Base-by-base conservation (phyloP, 1,284 basidiomycete genomes). In the Boletus sp. region DNA sequence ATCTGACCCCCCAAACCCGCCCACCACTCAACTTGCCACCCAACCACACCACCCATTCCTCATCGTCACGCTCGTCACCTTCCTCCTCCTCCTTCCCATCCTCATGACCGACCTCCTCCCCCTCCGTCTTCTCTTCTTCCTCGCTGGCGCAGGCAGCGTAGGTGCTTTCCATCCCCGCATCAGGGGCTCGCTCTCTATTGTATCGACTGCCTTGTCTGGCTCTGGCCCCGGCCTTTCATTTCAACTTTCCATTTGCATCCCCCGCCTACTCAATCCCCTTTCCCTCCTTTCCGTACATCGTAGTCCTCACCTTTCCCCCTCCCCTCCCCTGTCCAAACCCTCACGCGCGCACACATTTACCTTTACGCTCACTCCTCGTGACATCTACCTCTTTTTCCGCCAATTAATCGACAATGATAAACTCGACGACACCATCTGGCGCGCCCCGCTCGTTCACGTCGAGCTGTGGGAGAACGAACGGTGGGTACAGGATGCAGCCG, bases 391-490 rank as follows among this genome's bases (percentile, higher is more conserved):
- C 33, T 67, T 67, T 2, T 27, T 81, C 8, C 76, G 78, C 33
- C 77, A 79, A 1, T 47, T 84, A 1, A 66, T 85, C 11, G 87
- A 92, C 63, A 76, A 91, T 61, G 86, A 91, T 61, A 76, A 75
- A 22, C 77, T 92, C 5, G 76, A 79, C 9, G 88, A 91, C 65
- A 72, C 69, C 24, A 82, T 82, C 53, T 90, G 88, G 86, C 75
- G 73, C 2, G 77, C 83, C 3, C 81, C 85, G 63, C 78, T 86
- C 69, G 71, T 81, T 4, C 80, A 85, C 46, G 87, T 92, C 9
- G 86, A 90, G 67, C 68, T 91, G 18, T 91, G 82, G 77, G 90
- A 92, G 77, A 92, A 91, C 69, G 88, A 92, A 68, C 78, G 89
- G 18, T 84, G 81, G 74, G 73, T 58, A 1, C 57, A 64, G 2